phyloP scores from a whole-genome alignment of 805 yeast species.

The Myxozyma kluyveri region DNA sequence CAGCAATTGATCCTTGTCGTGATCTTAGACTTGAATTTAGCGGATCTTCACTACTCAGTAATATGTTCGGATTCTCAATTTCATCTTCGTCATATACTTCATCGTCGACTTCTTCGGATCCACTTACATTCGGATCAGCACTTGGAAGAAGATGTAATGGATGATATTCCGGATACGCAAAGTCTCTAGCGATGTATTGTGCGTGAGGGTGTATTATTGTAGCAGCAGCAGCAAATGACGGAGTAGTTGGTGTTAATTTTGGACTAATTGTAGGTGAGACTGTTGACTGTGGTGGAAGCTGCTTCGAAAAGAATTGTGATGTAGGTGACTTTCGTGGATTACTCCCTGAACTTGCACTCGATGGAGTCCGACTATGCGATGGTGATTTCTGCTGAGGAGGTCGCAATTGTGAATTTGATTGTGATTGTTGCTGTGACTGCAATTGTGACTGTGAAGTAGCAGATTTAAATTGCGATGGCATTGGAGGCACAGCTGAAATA shows the following conservation, averaged over 20 bases:
- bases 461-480: too few species aligned
- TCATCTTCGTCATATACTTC: not conserved
- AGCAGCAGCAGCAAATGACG: not conserved
- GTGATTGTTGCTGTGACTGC: not conserved
- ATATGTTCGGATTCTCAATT: not conserved
- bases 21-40: too few species aligned
- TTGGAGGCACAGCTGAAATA: not conserved
- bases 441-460: not conserved
- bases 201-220: constrained; percentile 5
- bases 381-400: not conserved
- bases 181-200: constrained; percentile 55
- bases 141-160: constrained; percentile 55
- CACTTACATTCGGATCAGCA: constrained; percentile 6
- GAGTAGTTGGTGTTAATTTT: not conserved
- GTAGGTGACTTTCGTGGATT: too few species aligned
- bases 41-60: too few species aligned
- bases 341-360: too few species aligned
- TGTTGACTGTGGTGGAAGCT: not conserved
- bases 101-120: not conserved
- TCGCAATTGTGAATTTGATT: not conserved
- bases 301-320: not conserved
- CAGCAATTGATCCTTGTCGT: not conserved
- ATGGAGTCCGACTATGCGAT: not conserved
- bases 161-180: constrained; percentile 68
- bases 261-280: not conserved